phyloP scores from a whole-genome alignment of 306 rosid species.

The Psophocarpus tetragonolobus region DNA sequence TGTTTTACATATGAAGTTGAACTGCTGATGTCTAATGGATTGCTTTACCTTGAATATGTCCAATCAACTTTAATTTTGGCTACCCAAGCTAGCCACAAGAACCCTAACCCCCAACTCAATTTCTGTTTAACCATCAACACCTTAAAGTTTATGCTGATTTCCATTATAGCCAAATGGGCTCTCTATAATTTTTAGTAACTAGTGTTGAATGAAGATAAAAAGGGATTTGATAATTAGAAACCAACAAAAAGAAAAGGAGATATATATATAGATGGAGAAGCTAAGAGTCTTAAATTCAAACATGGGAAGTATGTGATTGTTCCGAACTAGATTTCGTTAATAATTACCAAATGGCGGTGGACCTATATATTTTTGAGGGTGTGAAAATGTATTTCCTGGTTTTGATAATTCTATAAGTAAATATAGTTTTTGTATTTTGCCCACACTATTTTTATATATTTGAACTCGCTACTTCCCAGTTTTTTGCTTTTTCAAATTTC shows the following conservation, averaged over 20 bases:
- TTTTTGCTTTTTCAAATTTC: too few species aligned
- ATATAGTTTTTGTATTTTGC: too few species aligned
- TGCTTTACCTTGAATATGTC: slow-evolving; percentile 55
- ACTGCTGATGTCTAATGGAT: slow-evolving; percentile 68
- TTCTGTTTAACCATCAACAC: slow-evolving; percentile 33
- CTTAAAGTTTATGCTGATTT: slow-evolving; percentile 29
- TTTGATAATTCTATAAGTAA: too few species aligned
- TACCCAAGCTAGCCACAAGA: slow-evolving; percentile 46
- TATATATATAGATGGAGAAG: neutral
- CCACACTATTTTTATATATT: too few species aligned
- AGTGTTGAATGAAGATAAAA: slow-evolving; percentile 28
- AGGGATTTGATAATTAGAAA: slow-evolving; percentile 12
- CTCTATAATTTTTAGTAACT: neutral
- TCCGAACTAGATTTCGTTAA: slow-evolving; percentile 8
- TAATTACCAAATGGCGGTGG: neutral
- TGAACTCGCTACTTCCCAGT: too few species aligned
- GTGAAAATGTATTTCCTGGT: too few species aligned
- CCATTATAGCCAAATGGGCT: slow-evolving; percentile 34
- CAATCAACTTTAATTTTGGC: slow-evolving; percentile 52
- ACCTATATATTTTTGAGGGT: too few species aligned
- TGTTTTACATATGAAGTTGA: slow-evolving; percentile 86
- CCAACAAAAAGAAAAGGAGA: neutral
- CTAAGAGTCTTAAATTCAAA: slow-evolving; percentile 6
- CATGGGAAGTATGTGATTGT: slow-evolving; percentile 20
- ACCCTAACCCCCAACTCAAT: slow-evolving; percentile 17